Evolutionary conservation across 2,329 filamentous ascomycete genomes (phyloP), one percentile per base, ranked within the genome.

Genomic region (Aspergillus clavatus): DNA sequence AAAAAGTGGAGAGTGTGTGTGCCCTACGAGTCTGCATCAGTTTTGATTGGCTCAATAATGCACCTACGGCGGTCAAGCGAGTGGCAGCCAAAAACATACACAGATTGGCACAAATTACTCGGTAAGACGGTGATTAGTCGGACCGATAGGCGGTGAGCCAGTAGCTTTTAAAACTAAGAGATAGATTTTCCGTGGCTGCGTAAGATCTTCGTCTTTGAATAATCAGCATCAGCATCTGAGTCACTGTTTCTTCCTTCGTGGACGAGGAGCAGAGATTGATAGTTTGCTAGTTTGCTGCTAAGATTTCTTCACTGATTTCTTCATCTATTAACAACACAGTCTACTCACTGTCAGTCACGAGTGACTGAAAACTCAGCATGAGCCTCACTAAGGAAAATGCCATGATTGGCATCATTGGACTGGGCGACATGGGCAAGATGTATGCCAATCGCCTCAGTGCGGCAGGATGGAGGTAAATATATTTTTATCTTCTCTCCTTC

Each of bases 361-460:
- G 14, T 21, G 18, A 18, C 14, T 11, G 19, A 10, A 18, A 33
- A 24, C 18, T 18, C 47, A 52, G 26, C 19, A 69, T 69, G 66
- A 57, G 52, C 24, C 63, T 65, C 47, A 65, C 62, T 58, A 73
- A 80, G 83, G 80, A 84, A 57, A 76, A 79, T 62, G 88, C 88
- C 66, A 82, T 85, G 52, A 80, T 98, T 56, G 93, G 93, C 56
- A 86, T 98, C 63, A 98, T 98, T 67, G 93, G 93, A 50, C 96
- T 98, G 90, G 93, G 93, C 54, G 91, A 96, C 63, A 98, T 98
- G 93, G 93, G 93, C 62, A 95, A 86, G 79, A 94, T 98, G 89
- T 98, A 98, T 70, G 88, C 93, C 62, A 82, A 86, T 63, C 82
- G 83, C 64, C 80, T 98, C 61, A 89, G 88, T 70, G 81, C 82